These are phyloP conservation scores for Colletotrichum sublineola DNA, from an alignment of 2,329 filamentous ascomycete genomes.

Conservation along the genomic window DNA sequence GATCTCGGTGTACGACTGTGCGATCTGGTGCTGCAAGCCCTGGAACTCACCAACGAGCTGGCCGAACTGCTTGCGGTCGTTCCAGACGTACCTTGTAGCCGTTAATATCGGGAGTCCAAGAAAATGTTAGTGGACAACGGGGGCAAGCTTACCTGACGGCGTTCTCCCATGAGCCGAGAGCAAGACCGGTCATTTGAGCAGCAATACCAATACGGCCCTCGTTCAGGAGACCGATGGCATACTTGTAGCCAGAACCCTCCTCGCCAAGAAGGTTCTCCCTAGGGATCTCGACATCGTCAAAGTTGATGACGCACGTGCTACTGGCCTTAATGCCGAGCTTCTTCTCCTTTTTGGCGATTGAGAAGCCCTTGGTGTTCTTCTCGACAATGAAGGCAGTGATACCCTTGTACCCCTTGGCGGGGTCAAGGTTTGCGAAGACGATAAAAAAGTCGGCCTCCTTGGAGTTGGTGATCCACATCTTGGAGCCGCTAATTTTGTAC, in stretches of 20 bases:
- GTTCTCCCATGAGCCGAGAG: constrained; percentile 94
- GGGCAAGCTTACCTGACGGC: constrained; percentile 74
- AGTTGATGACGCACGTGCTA: constrained; percentile 97
- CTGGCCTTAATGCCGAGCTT: constrained; percentile 97
- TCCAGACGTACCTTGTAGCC: constrained; percentile 84
- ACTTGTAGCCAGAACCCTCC: constrained; percentile 96
- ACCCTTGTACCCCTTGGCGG: constrained; percentile 92
- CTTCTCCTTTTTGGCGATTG: constrained; percentile 99
- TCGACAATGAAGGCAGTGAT: constrained; percentile 97
- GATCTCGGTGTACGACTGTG: constrained; percentile 95
- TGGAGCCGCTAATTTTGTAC: constrained; percentile 89
- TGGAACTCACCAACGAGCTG: constrained; percentile 96
- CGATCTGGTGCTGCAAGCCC: constrained; percentile 99
- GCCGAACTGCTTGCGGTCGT: constrained; percentile 97
- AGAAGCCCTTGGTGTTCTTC: constrained; percentile 89
- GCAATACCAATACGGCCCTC: constrained; percentile 98
- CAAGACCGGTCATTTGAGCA: constrained; percentile 97
- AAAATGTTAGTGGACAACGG: not conserved
- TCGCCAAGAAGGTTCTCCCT: constrained; percentile 89
- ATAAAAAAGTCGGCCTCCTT: constrained; percentile 96
- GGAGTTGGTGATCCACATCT: constrained; percentile 99
- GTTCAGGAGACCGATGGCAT: constrained; percentile 93
- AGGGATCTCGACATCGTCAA: constrained; percentile 94
- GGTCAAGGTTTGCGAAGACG: constrained; percentile 96
- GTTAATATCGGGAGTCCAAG: not conserved